A percentile compares a stretch with the other conserved stretches of the same genome.
phyloP scores from a whole-genome alignment of 2,329 filamentous ascomycete genomes.

The Penicillium sp. region DNA sequence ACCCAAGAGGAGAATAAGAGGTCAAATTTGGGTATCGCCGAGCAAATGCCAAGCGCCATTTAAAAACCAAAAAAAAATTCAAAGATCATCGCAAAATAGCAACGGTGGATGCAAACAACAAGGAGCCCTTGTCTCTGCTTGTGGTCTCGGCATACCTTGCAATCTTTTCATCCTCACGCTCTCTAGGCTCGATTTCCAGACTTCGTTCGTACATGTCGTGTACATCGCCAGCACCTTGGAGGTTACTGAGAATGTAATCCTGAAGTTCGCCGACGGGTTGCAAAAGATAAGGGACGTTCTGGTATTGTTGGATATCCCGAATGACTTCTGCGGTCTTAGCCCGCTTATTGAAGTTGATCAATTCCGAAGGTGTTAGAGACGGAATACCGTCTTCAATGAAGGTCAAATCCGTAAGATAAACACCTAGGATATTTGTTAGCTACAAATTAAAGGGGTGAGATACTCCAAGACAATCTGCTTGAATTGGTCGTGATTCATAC shows the following conservation, averaged over 20 bases:
- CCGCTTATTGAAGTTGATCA: constrained; percentile 98
- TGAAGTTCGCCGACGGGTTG: constrained; percentile 88
- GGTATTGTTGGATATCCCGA: constrained; percentile 96
- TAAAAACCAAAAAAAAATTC: constrained; percentile 13
- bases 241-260: constrained; percentile 94
- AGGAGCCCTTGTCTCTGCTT: constrained; percentile 34
- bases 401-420: constrained; percentile 94
- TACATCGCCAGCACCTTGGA: constrained; percentile 91
- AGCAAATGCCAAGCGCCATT: constrained; percentile 21
- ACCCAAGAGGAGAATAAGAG: constrained; percentile 13
- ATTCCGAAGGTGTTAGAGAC: constrained; percentile 89
- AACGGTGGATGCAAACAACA: constrained; percentile 35
- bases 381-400: constrained; percentile 99
- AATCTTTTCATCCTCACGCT: constrained; percentile 98
- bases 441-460: constrained; percentile 10
- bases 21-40: constrained; percentile 35
- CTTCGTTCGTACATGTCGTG: constrained; percentile 99
- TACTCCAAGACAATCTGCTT: neutral
- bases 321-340: constrained; percentile 98
- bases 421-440: constrained; percentile 57
- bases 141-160: constrained; percentile 69
- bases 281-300: constrained; percentile 93
- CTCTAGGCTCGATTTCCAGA: constrained; percentile 85
- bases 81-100: constrained; percentile 33
- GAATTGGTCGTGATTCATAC: constrained; percentile 50